Evolutionary conservation across 129 eudicot genomes (phyloP), one percentile per base, ranked within the genome.

Genomic region (Arctium lappa): DNA sequence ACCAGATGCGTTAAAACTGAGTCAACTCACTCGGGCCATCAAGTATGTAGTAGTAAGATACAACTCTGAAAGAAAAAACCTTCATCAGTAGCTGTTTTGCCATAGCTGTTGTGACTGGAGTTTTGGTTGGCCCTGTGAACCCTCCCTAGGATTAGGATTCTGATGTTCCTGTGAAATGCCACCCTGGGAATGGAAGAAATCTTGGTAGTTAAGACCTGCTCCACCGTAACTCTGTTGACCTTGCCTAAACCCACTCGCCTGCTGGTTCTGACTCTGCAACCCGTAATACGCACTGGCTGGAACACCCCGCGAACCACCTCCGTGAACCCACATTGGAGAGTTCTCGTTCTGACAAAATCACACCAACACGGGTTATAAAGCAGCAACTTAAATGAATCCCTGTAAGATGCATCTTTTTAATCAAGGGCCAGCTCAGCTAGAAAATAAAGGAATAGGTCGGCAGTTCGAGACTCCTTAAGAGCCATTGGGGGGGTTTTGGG

Each of bases 41-140:
- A 60, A 60, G 68, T 60, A 60, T 18, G 68, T 56, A 56, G 68
- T 60, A 60, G 30, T 56, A 60, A 60, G 68, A 60, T 60, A 60
- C 68, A 60, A 60, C 68, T 60, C 68, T 60, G 68, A 60, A 46
- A 60, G 18, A 16, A n/a, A 56, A 56, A 60, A 60, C 29, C 30
- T 60, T 60, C 86, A 86, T 90, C 90, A 94, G 93, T 91, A 91
- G 79, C 88, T 80, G 83, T 91, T 91, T 87, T 92, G 97, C 97
- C 97, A 94, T 34, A 91, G 33, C 86, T 92, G 97, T 85, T 94
- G 97, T 46, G 94, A 82, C 90, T 89, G 98, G 36, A 79, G 87
- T 84, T 94, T 92, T 6, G 92, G 94, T 77, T 92, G 97, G 15
- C 91, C 97, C 80, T 92, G 97, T 46, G 56, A 46, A 46, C 56